Conservation (phyloP, 1,284 basidiomycete species). For the Takashimella koratensis region DNA sequence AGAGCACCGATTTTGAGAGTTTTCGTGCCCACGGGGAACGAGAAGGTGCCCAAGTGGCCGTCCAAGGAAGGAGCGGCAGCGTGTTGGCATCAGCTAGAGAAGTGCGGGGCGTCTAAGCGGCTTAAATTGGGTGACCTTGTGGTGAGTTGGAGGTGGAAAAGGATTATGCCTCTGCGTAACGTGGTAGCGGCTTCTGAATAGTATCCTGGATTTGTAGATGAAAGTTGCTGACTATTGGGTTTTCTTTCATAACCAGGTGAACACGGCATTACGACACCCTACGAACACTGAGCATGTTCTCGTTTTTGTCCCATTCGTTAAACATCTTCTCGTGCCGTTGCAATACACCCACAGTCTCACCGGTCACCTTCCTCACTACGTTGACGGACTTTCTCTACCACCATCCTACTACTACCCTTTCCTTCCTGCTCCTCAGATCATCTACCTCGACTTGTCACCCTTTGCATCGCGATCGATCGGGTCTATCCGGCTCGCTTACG, state of each 20-base stretch:
- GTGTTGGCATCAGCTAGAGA: slow-evolving; percentile 44
- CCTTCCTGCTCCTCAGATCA: slow-evolving; percentile 43
- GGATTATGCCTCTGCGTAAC: too few relatives aligned
- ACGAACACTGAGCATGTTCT: slow-evolving; percentile 40
- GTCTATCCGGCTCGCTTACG: slow-evolving; percentile 44
- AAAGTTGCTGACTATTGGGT: neutral
- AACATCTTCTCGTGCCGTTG: slow-evolving; percentile 44
- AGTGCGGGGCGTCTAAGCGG: slow-evolving; percentile 43
- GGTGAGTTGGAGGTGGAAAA: slow-evolving; percentile 17
- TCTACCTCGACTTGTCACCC: slow-evolving; percentile 46
- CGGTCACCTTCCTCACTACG: slow-evolving; percentile 43
- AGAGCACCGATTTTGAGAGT: slow-evolving; percentile 46
- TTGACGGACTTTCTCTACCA: slow-evolving; percentile 46
- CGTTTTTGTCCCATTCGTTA: slow-evolving; percentile 39
- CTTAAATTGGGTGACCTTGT: slow-evolving; percentile 47
- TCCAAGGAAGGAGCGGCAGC: slow-evolving; percentile 42
- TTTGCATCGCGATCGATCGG: slow-evolving; percentile 35
- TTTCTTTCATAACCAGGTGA: slow-evolving; percentile 30
- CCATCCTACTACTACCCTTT: slow-evolving; percentile 50
- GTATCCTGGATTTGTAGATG: too few relatives aligned
- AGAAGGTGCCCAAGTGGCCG: slow-evolving; percentile 42
- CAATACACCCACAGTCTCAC: slow-evolving; percentile 36
- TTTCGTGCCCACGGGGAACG: slow-evolving; percentile 42
- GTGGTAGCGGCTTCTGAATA: too few relatives aligned
- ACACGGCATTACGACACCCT: slow-evolving; percentile 41